Conservation (phyloP, 768 basidiomycete species). For the Serendipita vermifera region DNA sequence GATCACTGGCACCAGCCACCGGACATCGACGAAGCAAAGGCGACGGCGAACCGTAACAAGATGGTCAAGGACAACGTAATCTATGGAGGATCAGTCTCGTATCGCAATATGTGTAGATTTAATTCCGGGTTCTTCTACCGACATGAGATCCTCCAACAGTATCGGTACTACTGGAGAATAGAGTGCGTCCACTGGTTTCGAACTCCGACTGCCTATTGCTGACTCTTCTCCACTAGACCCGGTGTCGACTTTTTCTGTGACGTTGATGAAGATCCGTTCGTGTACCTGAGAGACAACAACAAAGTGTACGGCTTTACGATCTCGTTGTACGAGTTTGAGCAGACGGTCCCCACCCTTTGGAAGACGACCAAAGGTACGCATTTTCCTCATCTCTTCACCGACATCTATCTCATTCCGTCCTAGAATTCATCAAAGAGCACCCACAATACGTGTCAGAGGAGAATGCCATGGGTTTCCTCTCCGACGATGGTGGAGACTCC, state of each 20-base stretch:
- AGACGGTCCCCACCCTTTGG: conserved; percentile 69
- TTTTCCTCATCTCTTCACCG: neutral
- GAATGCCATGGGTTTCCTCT: conserved; percentile 30
- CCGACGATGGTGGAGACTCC: conserved; percentile 26
- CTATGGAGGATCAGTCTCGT: conserved; percentile 51
- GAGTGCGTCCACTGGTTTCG: conserved; percentile 38
- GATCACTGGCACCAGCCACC: conserved; percentile 60
- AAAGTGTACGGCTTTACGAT: conserved; percentile 68
- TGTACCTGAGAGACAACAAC: conserved; percentile 53
- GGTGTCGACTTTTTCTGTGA: conserved; percentile 68
- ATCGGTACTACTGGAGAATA: conserved; percentile 70
- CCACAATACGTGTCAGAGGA: conserved; percentile 27
- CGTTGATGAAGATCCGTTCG: conserved; percentile 51
- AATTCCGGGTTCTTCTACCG: conserved; percentile 66
- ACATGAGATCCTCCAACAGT: conserved; percentile 50
- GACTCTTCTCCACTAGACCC: conserved; percentile 31
- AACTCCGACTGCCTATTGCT: neutral
- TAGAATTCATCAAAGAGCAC: conserved; percentile 27
- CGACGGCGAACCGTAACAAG: conserved; percentile 36
- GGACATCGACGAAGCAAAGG: conserved; percentile 58
- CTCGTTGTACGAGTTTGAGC: conserved; percentile 58
- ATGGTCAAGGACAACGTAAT: conserved; percentile 46
- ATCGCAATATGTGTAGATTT: conserved; percentile 69
- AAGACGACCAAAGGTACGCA: conserved; percentile 44
- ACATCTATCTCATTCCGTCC: neutral